These are phyloP conservation scores for Alternaria metachromatica DNA, from an alignment of 2,329 filamentous ascomycete species.

Conservation along the genomic window DNA sequence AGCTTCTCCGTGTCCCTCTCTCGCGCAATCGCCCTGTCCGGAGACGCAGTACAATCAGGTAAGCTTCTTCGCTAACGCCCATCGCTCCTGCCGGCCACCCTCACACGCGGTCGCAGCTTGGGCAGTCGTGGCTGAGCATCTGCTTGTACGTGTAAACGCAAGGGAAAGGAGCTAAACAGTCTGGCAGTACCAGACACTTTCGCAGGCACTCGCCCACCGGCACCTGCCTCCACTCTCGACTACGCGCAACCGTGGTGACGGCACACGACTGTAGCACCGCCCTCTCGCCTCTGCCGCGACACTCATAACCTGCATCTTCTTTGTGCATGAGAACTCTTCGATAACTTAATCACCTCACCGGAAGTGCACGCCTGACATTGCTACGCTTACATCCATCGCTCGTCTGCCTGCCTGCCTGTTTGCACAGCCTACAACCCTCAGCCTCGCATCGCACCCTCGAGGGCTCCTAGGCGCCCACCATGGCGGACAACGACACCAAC, in stretches of 20 bases:
- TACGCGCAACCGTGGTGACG: neutral
- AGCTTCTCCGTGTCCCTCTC: slow-evolving; percentile 1
- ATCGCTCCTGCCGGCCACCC: neutral
- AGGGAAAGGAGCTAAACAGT: neutral
- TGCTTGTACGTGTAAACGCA: neutral
- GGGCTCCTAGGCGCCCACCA: slow-evolving; percentile 30
- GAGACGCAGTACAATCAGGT: slow-evolving; percentile 2
- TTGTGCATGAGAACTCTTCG: slow-evolving; percentile 31
- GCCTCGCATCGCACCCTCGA: slow-evolving; percentile 14
- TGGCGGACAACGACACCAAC: slow-evolving; percentile 37
- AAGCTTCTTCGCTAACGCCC: slow-evolving; percentile 1
- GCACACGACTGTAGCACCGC: neutral
- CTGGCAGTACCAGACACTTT: neutral
- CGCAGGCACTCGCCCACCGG: slow-evolving; percentile 2
- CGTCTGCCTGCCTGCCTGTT: slow-evolving; percentile 13
- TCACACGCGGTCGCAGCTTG: neutral
- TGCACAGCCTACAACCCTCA: slow-evolving; percentile 6
- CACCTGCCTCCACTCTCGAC: slow-evolving; percentile 4
- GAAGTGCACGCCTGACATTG: slow-evolving; percentile 38
- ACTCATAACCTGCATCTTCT: slow-evolving; percentile 13
- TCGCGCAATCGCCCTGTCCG: slow-evolving; percentile 2
- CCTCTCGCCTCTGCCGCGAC: slow-evolving; percentile 12
- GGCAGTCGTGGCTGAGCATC: neutral
- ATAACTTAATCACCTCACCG: slow-evolving; percentile 29
- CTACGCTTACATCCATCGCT: slow-evolving; percentile 35